These are phyloP conservation scores for Pholiota conissans DNA, from an alignment of 768 basidiomycete genomes.

Conservation along the genomic window DNA sequence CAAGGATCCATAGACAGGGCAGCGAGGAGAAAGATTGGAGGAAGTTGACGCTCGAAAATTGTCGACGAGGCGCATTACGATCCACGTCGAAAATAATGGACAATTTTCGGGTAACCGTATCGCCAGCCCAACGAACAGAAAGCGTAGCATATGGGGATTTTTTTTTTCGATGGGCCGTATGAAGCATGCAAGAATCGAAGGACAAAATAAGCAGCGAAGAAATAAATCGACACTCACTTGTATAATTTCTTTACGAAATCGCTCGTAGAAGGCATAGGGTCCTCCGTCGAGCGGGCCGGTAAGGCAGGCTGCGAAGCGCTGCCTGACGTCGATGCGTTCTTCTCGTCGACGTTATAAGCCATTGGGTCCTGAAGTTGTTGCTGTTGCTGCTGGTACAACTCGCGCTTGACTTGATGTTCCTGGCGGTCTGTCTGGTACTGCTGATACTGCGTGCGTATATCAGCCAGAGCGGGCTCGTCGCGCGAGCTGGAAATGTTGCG, in stretches of 20 bases:
- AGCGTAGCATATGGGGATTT: too few relatives aligned
- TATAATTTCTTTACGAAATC: constrained; percentile 95
- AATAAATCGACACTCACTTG: too few relatives aligned
- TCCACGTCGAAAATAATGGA: too few relatives aligned
- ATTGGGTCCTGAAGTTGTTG: constrained; percentile 4
- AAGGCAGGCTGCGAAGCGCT: not conserved
- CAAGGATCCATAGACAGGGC: too few relatives aligned
- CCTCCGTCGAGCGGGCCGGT: constrained; percentile 40
- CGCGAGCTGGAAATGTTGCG: constrained; percentile 41
- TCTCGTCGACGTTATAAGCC: constrained; percentile 14
- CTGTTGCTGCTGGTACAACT: constrained; percentile 24
- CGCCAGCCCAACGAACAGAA: too few relatives aligned
- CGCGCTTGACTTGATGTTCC: constrained; percentile 19
- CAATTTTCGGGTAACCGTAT: too few relatives aligned
- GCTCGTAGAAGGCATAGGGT: constrained; percentile 82
- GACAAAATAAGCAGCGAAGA: too few relatives aligned
- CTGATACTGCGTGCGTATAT: constrained; percentile 6
- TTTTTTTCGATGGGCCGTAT: too few relatives aligned
- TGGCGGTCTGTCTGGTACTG: constrained; percentile 13
- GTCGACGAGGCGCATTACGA: too few relatives aligned
- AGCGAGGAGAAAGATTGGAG: too few relatives aligned
- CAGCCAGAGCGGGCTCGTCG: constrained; percentile 36
- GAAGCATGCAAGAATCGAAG: not conserved
- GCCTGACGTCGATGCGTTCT: not conserved
- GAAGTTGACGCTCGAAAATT: too few relatives aligned